Evolutionary conservation across 345 rosid species (phyloP), one percentile per base, ranked within the genome.

Genomic region (Populus ilicifolia): DNA sequence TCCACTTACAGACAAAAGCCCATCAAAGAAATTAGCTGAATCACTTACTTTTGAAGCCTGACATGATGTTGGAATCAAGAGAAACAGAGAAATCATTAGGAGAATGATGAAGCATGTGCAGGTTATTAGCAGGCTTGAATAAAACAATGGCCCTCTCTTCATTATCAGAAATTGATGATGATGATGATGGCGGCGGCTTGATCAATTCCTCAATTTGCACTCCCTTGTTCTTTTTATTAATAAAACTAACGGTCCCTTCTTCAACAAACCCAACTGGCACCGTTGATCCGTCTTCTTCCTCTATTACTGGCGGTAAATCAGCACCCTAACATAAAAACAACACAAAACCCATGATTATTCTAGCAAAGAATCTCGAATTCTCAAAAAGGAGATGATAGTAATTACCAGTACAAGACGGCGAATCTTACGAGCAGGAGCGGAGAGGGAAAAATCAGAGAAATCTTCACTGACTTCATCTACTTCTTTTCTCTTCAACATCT

Each of bases 391-490:
- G 2, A 25, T 54, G 63, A 59, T 41, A 30, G n/a, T 6, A 3
- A 35, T 0, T 80, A 93, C 97, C 90, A 92, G 84, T 76, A 93
- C 97, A 89, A 92, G 85, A 25, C 97, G 94, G 69, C 96, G 94
- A 80, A 90, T 91, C 83, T 92, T 94, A 23, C 83, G 78, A 48
- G 94, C 92, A 6, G 95, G 98, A 67, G 97, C 87, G 64, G 94
- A 89, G 27, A 90, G 88, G 14, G 94, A 89, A 83, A 93, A 93
- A 79, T 93, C 93, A 46, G 91, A 87, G 87, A 92, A 92, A 1
- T 94, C 97, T n/a, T 94, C 90, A 80, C 84, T 85, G 18, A 89
- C 88, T 43, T 83, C 85, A 29, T 88, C 97, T 5, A 92, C 81
- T 5, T 89, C 87, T 67, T 87, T 87, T 78, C 90, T 85, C 80